Conservation (phyloP, 2,329 filamentous ascomycete genomes). For the Thielaviopsis punctulata region DNA sequence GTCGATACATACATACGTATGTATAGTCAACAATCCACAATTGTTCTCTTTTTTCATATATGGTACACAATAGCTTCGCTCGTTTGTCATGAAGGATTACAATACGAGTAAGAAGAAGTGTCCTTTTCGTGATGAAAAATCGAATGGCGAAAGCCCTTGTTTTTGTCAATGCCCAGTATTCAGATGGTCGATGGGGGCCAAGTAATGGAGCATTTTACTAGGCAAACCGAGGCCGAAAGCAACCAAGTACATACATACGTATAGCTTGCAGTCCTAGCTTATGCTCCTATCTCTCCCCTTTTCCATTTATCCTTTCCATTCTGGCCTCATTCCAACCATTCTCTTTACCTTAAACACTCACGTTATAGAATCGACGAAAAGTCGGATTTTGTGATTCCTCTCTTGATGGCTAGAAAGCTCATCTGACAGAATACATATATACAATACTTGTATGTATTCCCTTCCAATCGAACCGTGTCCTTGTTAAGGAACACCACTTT, state of each 20-base stretch:
- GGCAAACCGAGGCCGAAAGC: neutral
- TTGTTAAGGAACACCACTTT: neutral
- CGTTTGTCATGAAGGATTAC: too few species aligned
- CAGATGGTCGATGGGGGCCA: constrained; percentile 1
- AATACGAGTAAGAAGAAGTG: too few species aligned
- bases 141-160: neutral
- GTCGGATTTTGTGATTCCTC: too few species aligned
- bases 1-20: too few species aligned
- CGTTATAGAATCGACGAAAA: too few species aligned
- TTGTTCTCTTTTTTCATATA: too few species aligned
- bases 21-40: too few species aligned
- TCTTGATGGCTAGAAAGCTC: too few species aligned
- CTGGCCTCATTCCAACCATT: neutral
- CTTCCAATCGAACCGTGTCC: neutral
- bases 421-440: too few species aligned
- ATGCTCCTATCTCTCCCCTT: neutral
- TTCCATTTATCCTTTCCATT: neutral
- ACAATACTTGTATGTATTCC: too few species aligned
- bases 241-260: too few species aligned
- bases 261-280: neutral
- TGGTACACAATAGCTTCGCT: neutral
- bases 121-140: neutral
- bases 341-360: too few species aligned
- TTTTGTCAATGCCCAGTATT: neutral
- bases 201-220: neutral